phyloP scores from a whole-genome alignment of 768 basidiomycete species.

The Psilocybe cyanescens region DNA sequence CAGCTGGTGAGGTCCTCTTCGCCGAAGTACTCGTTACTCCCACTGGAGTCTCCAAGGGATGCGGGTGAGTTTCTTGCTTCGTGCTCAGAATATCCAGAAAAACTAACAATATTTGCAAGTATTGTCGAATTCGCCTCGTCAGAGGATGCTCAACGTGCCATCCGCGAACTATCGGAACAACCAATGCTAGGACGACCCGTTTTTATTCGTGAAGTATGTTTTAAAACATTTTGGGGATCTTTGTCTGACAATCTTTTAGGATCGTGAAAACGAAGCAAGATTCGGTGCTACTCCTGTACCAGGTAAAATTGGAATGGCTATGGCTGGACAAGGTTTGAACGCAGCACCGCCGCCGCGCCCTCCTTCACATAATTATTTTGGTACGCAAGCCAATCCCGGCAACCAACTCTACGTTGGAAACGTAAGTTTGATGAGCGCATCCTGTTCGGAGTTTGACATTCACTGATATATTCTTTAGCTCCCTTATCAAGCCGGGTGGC shows the following conservation, averaged over 20 bases:
- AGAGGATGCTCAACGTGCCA: slow-evolving; percentile 88
- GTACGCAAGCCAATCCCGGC: slow-evolving; percentile 67
- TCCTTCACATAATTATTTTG: slow-evolving; percentile 77
- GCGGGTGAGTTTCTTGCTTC: slow-evolving; percentile 74
- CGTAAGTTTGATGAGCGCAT: slow-evolving; percentile 45
- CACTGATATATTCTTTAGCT: slow-evolving; percentile 51
- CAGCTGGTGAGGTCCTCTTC: slow-evolving; percentile 99
- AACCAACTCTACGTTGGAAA: slow-evolving; percentile 94
- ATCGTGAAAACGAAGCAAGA: slow-evolving; percentile 94
- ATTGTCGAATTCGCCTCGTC: slow-evolving; percentile 94
- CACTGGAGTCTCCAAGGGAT: slow-evolving; percentile 96
- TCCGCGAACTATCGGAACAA: slow-evolving; percentile 89
- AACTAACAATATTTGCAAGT: slow-evolving; percentile 41
- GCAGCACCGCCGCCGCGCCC: slow-evolving; percentile 85
- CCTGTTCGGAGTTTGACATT: neutral
- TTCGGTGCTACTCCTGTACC: slow-evolving; percentile 96
- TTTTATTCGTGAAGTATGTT: slow-evolving; percentile 89
- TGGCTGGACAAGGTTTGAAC: slow-evolving; percentile 88
- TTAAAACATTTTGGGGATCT: neutral
- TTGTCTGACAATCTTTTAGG: slow-evolving; percentile 51
- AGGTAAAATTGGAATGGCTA: slow-evolving; percentile 94
- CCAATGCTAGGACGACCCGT: slow-evolving; percentile 91
- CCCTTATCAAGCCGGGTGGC: slow-evolving; percentile 98
- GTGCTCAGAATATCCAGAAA: slow-evolving; percentile 7
- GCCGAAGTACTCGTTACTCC: slow-evolving; percentile 98